phyloP scores from a whole-genome alignment of 352 stramenopile genomes.

The Thalassiosira hispida region DNA sequence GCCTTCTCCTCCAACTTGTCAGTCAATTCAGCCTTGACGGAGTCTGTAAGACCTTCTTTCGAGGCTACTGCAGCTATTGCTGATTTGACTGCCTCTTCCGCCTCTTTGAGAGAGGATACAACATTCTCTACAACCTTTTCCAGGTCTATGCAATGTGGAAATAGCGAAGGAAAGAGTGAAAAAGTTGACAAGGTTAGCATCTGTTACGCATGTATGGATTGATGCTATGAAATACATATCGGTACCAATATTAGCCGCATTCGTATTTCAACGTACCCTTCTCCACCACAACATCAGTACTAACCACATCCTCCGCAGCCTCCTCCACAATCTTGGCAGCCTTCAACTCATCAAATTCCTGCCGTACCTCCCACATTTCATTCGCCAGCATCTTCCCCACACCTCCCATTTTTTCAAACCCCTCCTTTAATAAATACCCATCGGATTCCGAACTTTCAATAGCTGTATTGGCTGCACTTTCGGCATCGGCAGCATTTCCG shows the following conservation, averaged over 20 bases:
- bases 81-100: slow-evolving; percentile 22
- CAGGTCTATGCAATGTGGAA: slow-evolving; percentile 1
- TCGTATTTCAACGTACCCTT: slow-evolving; percentile 20
- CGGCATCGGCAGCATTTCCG: neutral
- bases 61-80: slow-evolving; percentile 19
- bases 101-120: slow-evolving; percentile 25
- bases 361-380: slow-evolving; percentile 19
- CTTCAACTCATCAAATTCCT: slow-evolving; percentile 26
- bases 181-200: too few relatives aligned
- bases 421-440: slow-evolving; percentile 21
- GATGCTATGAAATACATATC: too few relatives aligned
- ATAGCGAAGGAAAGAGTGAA: too few relatives aligned
- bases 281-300: slow-evolving; percentile 16
- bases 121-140: slow-evolving; percentile 33
- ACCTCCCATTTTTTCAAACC: slow-evolving; percentile 8
- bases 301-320: slow-evolving; percentile 20
- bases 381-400: slow-evolving; percentile 9
- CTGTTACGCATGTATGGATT: too few relatives aligned
- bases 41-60: slow-evolving; percentile 22
- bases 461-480: neutral
- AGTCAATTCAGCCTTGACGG: slow-evolving; percentile 7
- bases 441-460: neutral
- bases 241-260: too few relatives aligned
- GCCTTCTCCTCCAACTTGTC: slow-evolving; percentile 26
- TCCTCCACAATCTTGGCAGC: slow-evolving; percentile 29